Conservation (phyloP, 352 stramenopile genomes). For the Pilasporangium apinafurcum region DNA sequence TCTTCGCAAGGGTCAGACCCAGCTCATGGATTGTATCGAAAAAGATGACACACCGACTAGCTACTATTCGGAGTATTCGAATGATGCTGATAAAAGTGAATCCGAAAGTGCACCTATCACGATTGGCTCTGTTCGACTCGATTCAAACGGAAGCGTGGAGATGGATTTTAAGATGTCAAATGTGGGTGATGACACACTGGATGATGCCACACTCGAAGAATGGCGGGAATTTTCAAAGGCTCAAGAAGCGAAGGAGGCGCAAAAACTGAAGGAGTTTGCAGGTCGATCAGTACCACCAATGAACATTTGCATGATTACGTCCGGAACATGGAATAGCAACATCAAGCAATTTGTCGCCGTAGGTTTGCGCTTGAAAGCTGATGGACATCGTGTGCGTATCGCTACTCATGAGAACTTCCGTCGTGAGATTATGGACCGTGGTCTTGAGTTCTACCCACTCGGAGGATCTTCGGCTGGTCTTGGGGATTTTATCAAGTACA, state of each 20-base stretch:
- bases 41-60: too few species aligned
- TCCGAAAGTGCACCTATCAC: too few species aligned
- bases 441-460: conserved; percentile 47
- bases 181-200: not conserved
- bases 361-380: conserved; percentile 35
- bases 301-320: conserved; percentile 27
- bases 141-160: not conserved
- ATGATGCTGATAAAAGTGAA: too few species aligned
- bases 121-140: not conserved
- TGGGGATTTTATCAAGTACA: conserved; percentile 29
- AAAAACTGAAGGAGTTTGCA: not conserved
- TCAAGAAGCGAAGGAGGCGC: not conserved
- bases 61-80: too few species aligned
- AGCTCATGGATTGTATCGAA: not conserved
- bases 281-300: conserved; percentile 11
- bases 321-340: conserved; percentile 40
- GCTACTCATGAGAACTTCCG: conserved; percentile 69
- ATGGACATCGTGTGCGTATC: conserved; percentile 80
- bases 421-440: conserved; percentile 29
- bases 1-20: not conserved
- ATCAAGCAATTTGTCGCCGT: conserved; percentile 56
- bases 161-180: not conserved
- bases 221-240: not conserved
- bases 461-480: too few species aligned
- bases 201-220: not conserved